Evolutionary conservation across 352 stramenopile genomes (phyloP).

Genomic region (Phytophthora capsici): DNA sequence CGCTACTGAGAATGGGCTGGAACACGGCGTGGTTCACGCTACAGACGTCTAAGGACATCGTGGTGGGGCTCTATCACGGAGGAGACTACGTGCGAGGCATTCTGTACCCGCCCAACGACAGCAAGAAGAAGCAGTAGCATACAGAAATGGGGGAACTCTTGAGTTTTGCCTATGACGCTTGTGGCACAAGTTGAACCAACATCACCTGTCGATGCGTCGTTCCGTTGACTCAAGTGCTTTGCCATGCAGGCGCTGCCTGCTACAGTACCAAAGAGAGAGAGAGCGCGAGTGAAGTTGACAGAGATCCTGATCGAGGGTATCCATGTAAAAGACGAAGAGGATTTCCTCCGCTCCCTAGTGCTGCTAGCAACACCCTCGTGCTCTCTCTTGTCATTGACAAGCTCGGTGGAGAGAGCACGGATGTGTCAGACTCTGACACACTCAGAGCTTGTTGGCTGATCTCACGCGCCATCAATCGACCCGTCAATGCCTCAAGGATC

Average conservation of each 20-base stretch:
- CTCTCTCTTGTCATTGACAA: no score
- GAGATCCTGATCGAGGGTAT: neutral
- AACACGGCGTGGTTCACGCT: conserved; percentile 53
- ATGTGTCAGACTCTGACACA: no score
- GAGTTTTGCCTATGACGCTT: no score
- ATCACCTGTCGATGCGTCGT: conserved; percentile 3
- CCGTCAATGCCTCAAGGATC: conserved; percentile 28
- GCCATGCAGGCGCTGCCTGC: conserved; percentile 1
- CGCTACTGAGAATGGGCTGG: conserved; percentile 42
- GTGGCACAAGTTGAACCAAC: no score
- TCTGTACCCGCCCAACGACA: conserved; percentile 27
- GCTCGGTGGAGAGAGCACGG: no score
- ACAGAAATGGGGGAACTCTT: no score
- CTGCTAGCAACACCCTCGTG: neutral
- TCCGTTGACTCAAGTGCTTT: neutral
- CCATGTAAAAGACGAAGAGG: neutral
- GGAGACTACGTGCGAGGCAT: conserved; percentile 49
- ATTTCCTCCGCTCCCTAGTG: no score
- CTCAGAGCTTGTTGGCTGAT: no score
- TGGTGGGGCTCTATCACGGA: conserved; percentile 49
- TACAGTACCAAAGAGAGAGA: conserved; percentile 2
- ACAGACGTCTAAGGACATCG: conserved; percentile 53
- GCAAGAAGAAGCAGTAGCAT: conserved; percentile 23
- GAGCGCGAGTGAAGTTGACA: no score
- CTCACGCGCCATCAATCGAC: conserved; percentile 19